Base-by-base conservation (phyloP, 1,284 basidiomycete genomes). In the Pseudozyma thailandica region DNA sequence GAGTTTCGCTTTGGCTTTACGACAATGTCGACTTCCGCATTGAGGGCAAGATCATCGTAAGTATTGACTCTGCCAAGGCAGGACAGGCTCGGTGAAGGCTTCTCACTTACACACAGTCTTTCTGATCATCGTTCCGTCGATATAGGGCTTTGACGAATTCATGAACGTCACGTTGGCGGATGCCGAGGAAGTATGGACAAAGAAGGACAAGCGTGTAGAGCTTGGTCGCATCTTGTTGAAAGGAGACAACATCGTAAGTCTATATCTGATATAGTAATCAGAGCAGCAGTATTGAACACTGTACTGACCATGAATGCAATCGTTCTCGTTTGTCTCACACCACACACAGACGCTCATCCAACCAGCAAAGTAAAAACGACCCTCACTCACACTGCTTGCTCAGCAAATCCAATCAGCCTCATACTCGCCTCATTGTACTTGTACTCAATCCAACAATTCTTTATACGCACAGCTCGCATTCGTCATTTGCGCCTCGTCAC, bases 121-220 rank as follows among this genome's bases (percentile, higher is more conserved):
- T n/a, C 12, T n/a, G 27, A 23, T 43, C 60, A 39, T 30, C 23
- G 27, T 38, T 23, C 8, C 12, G 7, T 21, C 3, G 15, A 18
- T 5, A 54, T 42, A 69, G 95, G 96, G 96, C 21, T 98, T 98
- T 81, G 96, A 99, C 84, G 96, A 99, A 84, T 99, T 98, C 85
- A 99, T 99, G 96, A 99, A 99, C 83, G 86, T 99, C 20, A 93
- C 97, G 21, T 86, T 97, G n/a, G 94, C 97, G 79, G 93, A 98
- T 65, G 93, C 95, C 37, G 88, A 89, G 61, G 96, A 98, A 84
- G 91, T 98, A 7, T 95, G 89, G 82, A 63, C 64, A 20, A 74
- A 71, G 44, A 65, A 77, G 42, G 76, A 65, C 42, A 75, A 72
- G 49, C 63, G 74, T n/a, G 69, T 71, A 50, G 66, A 75, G 45